These are phyloP conservation scores for Colletotrichum somersetense DNA, from an alignment of 2,329 filamentous ascomycete species.

Conservation along the genomic window DNA sequence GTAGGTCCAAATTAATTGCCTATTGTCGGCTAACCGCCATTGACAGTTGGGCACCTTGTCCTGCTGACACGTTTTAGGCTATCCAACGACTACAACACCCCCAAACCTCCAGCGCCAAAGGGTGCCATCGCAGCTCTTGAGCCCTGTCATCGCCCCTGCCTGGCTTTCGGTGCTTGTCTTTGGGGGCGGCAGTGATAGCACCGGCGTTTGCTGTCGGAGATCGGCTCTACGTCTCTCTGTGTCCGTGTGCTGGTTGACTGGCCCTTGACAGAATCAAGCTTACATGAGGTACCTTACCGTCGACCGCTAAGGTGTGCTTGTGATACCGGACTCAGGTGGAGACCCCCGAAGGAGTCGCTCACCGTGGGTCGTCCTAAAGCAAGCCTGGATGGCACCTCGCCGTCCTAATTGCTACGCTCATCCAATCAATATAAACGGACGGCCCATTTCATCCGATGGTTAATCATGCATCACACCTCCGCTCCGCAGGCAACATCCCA, in stretches of 20 bases:
- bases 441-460: constrained; percentile 37
- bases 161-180: constrained; percentile 19
- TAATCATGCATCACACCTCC: constrained; percentile 33
- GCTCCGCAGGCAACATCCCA: constrained; percentile 28
- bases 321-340: constrained; percentile 9
- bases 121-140: constrained; percentile 50
- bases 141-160: constrained; percentile 20
- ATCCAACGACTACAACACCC: constrained; percentile 19
- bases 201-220: not conserved
- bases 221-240: not conserved
- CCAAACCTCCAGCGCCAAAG: constrained; percentile 14
- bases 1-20: not conserved
- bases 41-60: constrained; percentile 10
- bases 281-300: not conserved
- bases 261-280: constrained; percentile 27
- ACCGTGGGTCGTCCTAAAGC: constrained; percentile 28
- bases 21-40: not conserved
- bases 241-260: constrained; percentile 9
- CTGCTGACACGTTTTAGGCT: constrained; percentile 10
- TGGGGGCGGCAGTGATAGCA: constrained; percentile 30
- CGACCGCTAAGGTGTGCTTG: constrained; percentile 14
- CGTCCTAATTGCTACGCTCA: constrained; percentile 28
- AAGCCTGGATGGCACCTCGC: constrained; percentile 21
- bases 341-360: not conserved
- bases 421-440: not conserved